phyloP scores from a whole-genome alignment of 805 yeast species.

The Saturnispora dispora region DNA sequence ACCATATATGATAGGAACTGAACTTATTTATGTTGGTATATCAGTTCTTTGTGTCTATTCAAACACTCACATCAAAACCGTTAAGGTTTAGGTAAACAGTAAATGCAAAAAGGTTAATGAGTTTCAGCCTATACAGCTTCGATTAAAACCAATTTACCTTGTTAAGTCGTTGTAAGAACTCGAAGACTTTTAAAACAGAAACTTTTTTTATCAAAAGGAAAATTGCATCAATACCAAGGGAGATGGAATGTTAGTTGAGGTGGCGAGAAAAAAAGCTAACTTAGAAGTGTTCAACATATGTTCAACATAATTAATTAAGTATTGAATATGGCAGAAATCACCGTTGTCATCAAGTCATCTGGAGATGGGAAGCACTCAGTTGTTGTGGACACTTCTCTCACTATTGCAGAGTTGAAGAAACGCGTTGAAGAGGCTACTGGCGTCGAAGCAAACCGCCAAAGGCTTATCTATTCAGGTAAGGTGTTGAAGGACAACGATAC shows the following conservation, averaged over 20 bases:
- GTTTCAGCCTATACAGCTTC: not conserved
- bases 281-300: not conserved
- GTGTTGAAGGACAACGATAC: slow-evolving; percentile 81
- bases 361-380: slow-evolving; percentile 78
- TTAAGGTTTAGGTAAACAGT: not conserved
- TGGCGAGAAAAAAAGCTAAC: not conserved
- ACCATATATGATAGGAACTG: slow-evolving; percentile 5
- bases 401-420: slow-evolving; percentile 63
- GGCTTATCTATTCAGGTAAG: slow-evolving; percentile 89
- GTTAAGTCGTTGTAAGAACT: not conserved
- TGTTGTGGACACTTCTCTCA: slow-evolving; percentile 39
- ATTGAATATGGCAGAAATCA: slow-evolving; percentile 14
- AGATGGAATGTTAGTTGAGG: not conserved
- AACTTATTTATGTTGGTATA: not conserved
- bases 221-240: not conserved
- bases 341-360: slow-evolving; percentile 29
- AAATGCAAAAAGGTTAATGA: not conserved
- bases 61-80: not conserved
- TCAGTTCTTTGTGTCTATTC: not conserved
- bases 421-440: slow-evolving; percentile 51
- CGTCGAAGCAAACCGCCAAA: slow-evolving; percentile 69
- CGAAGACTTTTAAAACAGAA: not conserved
- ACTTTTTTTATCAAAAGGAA: not conserved
- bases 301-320: not conserved
- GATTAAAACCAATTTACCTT: not conserved